Conservation (phyloP, 441 rosid genomes). For the Gossypium aridum region DNA sequence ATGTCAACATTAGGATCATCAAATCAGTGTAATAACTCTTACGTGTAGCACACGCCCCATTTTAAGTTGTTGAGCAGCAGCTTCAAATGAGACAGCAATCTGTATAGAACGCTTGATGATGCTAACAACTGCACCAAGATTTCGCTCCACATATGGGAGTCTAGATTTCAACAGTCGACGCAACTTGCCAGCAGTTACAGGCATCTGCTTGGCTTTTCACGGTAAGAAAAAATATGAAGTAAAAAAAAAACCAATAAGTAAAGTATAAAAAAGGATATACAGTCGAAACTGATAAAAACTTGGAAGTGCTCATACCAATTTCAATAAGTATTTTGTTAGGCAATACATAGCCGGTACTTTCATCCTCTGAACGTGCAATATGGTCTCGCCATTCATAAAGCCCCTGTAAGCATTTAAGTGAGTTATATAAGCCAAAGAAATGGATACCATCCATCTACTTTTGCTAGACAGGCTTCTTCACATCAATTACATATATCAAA, state of each 20-base stretch:
- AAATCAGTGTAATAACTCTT: slow-evolving; percentile 22
- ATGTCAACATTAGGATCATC: background rate
- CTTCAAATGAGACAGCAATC: slow-evolving; percentile 64
- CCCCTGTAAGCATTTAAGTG: slow-evolving; percentile 41
- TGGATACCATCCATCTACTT: background rate
- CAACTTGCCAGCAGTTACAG: slow-evolving; percentile 50
- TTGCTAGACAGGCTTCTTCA: background rate
- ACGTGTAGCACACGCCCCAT: slow-evolving; percentile 37
- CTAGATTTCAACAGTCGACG: slow-evolving; percentile 51
- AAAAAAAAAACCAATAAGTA: slow-evolving; percentile 11
- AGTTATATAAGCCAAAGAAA: background rate
- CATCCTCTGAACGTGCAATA: slow-evolving; percentile 82
- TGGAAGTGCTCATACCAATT: slow-evolving; percentile 47
- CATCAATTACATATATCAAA: background rate
- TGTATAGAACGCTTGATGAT: slow-evolving; percentile 63
- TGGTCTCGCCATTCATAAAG: slow-evolving; percentile 85
- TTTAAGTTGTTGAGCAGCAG: slow-evolving; percentile 44
- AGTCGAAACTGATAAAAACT: background rate
- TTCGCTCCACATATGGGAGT: slow-evolving; percentile 67
- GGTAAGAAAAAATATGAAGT: slow-evolving; percentile 12
- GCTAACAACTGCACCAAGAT: slow-evolving; percentile 46
- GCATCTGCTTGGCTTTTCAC: slow-evolving; percentile 79
- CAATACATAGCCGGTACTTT: slow-evolving; percentile 86
- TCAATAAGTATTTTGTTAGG: slow-evolving; percentile 86
- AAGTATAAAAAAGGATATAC: background rate